Conservation (phyloP, 768 basidiomycete genomes). For the Lyophyllum atratum region DNA sequence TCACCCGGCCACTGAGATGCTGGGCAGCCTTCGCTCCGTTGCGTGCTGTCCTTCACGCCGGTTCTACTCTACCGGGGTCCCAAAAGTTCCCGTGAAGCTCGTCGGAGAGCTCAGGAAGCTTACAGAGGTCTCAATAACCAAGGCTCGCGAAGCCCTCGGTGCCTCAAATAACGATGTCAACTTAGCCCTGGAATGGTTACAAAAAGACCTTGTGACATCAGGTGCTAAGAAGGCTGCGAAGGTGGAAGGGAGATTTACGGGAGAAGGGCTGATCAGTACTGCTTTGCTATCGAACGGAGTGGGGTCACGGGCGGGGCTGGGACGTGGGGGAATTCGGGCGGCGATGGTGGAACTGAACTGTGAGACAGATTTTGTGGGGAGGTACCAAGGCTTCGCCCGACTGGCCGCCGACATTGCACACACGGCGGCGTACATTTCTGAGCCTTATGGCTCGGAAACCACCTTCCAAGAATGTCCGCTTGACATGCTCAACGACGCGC, state of each 20-base stretch:
- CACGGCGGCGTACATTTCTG: slow-evolving; percentile 74
- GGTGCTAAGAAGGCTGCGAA: slow-evolving; percentile 85
- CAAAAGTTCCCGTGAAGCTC: slow-evolving; percentile 71
- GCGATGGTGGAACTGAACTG: slow-evolving; percentile 93
- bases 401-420: slow-evolving; percentile 82
- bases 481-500: slow-evolving; percentile 57
- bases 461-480: slow-evolving; percentile 53
- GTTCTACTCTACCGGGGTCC: slow-evolving; percentile 51
- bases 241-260: slow-evolving; percentile 70
- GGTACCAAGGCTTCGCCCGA: slow-evolving; percentile 78
- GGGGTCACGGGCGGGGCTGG: slow-evolving; percentile 33
- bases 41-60: slow-evolving; percentile 28
- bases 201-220: slow-evolving; percentile 67
- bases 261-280: slow-evolving; percentile 80
- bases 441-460: slow-evolving; percentile 30
- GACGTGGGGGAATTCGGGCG: slow-evolving; percentile 60
- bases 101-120: slow-evolving; percentile 85
- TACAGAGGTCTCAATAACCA: slow-evolving; percentile 79
- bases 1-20: slow-evolving; percentile 15
- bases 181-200: slow-evolving; percentile 78
- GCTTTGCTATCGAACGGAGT: slow-evolving; percentile 69
- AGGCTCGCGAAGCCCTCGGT: slow-evolving; percentile 85
- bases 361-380: slow-evolving; percentile 95
- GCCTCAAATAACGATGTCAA: slow-evolving; percentile 74
- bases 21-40: slow-evolving; percentile 17